phyloP scores from a whole-genome alignment of 2,329 filamentous ascomycete genomes.

The Lasiodiplodia sp. region DNA sequence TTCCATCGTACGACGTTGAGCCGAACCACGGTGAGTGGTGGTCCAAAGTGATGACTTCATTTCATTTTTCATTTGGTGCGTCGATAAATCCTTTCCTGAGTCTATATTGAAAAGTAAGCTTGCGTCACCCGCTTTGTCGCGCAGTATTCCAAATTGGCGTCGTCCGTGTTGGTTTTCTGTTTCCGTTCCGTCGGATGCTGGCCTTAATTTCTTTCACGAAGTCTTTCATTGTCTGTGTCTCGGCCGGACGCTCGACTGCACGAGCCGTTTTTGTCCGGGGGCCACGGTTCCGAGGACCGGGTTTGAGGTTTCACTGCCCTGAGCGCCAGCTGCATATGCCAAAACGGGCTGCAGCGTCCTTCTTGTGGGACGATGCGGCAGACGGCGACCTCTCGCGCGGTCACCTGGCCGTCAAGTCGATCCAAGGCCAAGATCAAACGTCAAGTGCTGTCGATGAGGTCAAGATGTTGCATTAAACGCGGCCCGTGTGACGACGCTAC shows the following conservation, averaged over 20 bases:
- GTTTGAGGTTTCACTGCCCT: conserved; percentile 18
- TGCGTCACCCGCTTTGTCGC: conserved; percentile 13
- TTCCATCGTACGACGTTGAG: conserved; percentile 19
- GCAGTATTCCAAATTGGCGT: conserved; percentile 20
- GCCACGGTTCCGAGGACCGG: conserved; percentile 1
- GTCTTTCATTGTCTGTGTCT: conserved; percentile 15
- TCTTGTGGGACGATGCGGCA: conserved; percentile 13
- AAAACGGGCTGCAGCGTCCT: conserved; percentile 2
- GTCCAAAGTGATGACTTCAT: conserved; percentile 20
- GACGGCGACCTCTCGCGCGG: neutral
- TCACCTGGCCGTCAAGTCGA: neutral
- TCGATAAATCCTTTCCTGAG: conserved; percentile 20
- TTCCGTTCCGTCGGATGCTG: conserved; percentile 1
- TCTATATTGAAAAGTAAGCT: conserved; percentile 13
- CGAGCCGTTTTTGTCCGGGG: conserved; percentile 3
- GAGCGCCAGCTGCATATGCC: conserved; percentile 22
- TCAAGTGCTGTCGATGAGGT: neutral
- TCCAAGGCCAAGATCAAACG: neutral
- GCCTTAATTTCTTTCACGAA: conserved; percentile 6
- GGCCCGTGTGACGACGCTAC: conserved; percentile 10
- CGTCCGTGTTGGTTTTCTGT: conserved; percentile 6
- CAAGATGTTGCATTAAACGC: conserved; percentile 3
- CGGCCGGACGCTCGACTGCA: conserved; percentile 17
- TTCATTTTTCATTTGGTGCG: conserved; percentile 21
- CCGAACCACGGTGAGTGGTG: neutral